phyloP scores from a whole-genome alignment of 768 basidiomycete species.

The Rhizopogon roseolus region DNA sequence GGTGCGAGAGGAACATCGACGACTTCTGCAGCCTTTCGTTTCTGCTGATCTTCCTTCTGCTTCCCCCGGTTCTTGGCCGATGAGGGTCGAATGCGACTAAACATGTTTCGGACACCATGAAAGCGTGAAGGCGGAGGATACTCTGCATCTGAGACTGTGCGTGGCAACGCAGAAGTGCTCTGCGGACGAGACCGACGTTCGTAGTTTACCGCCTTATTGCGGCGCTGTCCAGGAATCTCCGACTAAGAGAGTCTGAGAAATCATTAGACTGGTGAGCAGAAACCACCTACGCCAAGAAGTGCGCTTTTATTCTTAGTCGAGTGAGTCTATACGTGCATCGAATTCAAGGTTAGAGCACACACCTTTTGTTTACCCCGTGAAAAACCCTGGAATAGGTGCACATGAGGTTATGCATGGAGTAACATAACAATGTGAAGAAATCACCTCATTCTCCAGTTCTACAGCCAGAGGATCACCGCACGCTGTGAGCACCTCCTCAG shows the following conservation, averaged over 20 bases:
- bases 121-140: not conserved
- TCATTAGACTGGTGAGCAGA: not conserved
- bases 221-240: not conserved
- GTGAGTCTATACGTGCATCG: not conserved
- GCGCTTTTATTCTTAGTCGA: not conserved
- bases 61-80: too few species aligned
- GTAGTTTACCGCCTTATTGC: not conserved
- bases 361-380: not conserved
- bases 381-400: not conserved
- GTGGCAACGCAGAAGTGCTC: not conserved
- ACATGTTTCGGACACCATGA: not conserved
- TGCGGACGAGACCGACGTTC: not conserved
- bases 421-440: not conserved
- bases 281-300: not conserved
- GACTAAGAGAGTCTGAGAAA: not conserved
- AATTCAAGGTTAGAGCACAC: not conserved
- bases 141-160: not conserved
- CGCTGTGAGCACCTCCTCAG: not conserved
- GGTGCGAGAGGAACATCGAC: not conserved
- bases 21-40: not conserved
- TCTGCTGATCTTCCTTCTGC: not conserved
- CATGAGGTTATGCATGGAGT: not conserved
- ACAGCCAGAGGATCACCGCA: not conserved
- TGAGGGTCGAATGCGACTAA: not conserved
- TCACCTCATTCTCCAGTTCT: not conserved